Conservation (phyloP, 208 protist species). For the Hexamita inflata region DNA sequence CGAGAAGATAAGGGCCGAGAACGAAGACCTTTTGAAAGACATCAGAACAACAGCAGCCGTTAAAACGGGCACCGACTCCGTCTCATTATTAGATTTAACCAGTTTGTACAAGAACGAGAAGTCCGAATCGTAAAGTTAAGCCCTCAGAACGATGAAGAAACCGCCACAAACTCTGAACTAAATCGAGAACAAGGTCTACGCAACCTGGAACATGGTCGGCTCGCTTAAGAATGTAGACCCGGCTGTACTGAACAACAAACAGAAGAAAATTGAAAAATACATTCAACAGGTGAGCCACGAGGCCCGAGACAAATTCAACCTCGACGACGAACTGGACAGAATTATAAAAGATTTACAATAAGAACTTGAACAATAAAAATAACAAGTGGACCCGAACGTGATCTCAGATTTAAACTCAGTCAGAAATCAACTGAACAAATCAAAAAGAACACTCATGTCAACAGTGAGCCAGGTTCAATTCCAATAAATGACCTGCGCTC, state of each 20-base stretch:
- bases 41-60: conserved; percentile 4
- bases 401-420: neutral
- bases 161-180: neutral
- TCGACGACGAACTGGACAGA: conserved; percentile 16
- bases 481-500: neutral
- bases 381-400: neutral
- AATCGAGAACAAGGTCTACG: neutral
- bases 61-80: neutral
- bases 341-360: neutral
- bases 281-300: neutral
- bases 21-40: neutral
- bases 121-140: neutral
- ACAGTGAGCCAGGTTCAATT: neutral
- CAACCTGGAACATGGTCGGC: conserved; percentile 29
- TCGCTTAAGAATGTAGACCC: neutral
- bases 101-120: neutral
- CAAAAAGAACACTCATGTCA: neutral
- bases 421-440: neutral
- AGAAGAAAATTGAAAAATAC: neutral
- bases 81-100: neutral
- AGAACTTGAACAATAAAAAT: neutral
- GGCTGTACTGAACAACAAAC: neutral
- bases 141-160: neutral
- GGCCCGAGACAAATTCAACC: neutral
- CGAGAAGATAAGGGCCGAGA: neutral